A percentile compares a stretch with the other conserved stretches of the same genome.
phyloP scores from a whole-genome alignment of 345 rosid genomes.

The Linum lewisii region DNA sequence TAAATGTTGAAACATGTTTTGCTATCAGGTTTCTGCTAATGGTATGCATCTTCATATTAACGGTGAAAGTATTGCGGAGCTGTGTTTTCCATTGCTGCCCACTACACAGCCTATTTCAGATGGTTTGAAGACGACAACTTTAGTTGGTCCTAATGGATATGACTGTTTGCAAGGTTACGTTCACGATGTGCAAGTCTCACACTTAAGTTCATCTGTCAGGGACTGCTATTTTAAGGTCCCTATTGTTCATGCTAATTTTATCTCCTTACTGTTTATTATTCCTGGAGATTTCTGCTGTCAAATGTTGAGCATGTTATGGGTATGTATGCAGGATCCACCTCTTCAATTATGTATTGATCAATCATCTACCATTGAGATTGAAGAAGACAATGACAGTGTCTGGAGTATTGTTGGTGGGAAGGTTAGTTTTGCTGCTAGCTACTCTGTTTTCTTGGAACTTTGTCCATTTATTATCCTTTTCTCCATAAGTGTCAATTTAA shows the following conservation, averaged over 20 bases:
- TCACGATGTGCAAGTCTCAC: constrained; percentile 38
- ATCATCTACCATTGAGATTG: constrained; percentile 49
- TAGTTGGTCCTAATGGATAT: constrained; percentile 34
- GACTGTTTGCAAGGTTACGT: constrained; percentile 50
- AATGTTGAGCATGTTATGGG: neutral
- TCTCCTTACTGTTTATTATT: neutral
- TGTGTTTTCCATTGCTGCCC: constrained; percentile 27
- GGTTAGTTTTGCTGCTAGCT: constrained; percentile 29
- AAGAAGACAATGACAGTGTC: constrained; percentile 54
- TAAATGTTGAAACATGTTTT: neutral
- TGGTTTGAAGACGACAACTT: constrained; percentile 28
- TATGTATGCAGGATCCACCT: constrained; percentile 48
- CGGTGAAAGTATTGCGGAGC: constrained; percentile 53
- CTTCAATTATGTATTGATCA: constrained; percentile 44
- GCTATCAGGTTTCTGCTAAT: constrained; percentile 37
- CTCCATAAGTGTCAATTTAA: neutral
- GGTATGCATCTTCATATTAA: constrained; percentile 44
- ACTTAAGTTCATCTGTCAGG: constrained; percentile 29
- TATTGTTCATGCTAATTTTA: constrained; percentile 25
- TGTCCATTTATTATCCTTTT: too few species aligned
- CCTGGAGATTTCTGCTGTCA: neutral
- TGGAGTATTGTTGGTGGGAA: constrained; percentile 78
- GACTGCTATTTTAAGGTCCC: constrained; percentile 39
- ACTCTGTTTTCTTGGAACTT: neutral
- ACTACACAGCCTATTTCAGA: constrained; percentile 24